These are phyloP conservation scores for Aspergillus brasiliensis DNA, from an alignment of 2,329 filamentous ascomycete species.

Conservation along the genomic window DNA sequence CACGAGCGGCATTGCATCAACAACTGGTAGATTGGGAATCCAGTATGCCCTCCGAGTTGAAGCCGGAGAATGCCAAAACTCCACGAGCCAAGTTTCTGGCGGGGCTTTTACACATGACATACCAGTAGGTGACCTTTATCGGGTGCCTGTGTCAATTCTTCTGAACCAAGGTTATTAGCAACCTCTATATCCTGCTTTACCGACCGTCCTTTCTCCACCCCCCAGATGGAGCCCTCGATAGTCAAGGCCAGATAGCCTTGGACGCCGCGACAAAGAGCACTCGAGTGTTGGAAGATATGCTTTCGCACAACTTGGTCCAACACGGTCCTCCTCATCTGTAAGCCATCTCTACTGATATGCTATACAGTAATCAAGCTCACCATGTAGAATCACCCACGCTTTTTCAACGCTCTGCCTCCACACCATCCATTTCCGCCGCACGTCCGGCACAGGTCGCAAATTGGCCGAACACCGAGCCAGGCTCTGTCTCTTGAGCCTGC, in stretches of 20 bases:
- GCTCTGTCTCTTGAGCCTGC: slow-evolving; percentile 50
- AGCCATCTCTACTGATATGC: neutral
- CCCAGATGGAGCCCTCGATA: slow-evolving; percentile 29
- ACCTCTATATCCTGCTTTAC: slow-evolving; percentile 51
- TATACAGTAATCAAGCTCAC: slow-evolving; percentile 1
- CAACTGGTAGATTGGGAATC: slow-evolving; percentile 46
- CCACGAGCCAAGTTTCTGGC: slow-evolving; percentile 41
- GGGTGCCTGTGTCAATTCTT: too few species aligned
- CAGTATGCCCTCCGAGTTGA: slow-evolving; percentile 38
- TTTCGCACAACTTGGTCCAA: slow-evolving; percentile 47
- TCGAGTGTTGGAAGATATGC: slow-evolving; percentile 52
- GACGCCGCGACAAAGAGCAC: slow-evolving; percentile 51
- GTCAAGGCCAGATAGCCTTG: slow-evolving; percentile 44
- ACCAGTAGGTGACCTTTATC: slow-evolving; percentile 40
- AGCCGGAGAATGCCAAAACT: slow-evolving; percentile 32
- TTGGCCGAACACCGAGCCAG: slow-evolving; percentile 53
- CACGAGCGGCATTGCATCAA: slow-evolving; percentile 28
- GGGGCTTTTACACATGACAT: slow-evolving; percentile 48
- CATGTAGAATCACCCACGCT: slow-evolving; percentile 47
- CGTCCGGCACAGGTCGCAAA: slow-evolving; percentile 42
- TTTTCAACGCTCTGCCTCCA: slow-evolving; percentile 55
- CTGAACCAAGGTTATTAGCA: slow-evolving; percentile 28
- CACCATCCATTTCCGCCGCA: slow-evolving; percentile 46
- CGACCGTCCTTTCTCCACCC: slow-evolving; percentile 46
- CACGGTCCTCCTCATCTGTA: slow-evolving; percentile 51